Conservation (phyloP, 257 asterid species). For the Cordia subcordata region DNA sequence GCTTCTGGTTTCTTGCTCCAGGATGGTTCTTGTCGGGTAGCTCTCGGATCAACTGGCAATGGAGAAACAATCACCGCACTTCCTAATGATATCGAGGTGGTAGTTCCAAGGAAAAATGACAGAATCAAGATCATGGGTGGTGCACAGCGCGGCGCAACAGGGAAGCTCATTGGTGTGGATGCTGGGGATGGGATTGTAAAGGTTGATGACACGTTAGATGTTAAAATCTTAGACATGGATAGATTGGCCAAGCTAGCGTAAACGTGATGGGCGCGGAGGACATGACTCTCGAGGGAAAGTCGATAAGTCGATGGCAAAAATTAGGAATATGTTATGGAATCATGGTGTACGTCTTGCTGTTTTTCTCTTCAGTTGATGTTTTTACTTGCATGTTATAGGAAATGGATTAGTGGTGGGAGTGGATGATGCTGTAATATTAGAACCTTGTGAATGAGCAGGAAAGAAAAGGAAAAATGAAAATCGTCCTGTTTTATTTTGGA, state of each 20-base stretch:
- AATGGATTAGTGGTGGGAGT: too few relatives aligned
- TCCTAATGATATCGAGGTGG: constrained; percentile 61
- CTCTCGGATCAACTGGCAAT: constrained; percentile 68
- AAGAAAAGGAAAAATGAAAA: too few relatives aligned
- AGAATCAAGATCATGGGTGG: constrained; percentile 91
- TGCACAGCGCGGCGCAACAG: constrained; percentile 69
- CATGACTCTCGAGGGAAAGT: too few relatives aligned
- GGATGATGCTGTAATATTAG: too few relatives aligned
- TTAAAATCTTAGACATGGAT: constrained; percentile 75
- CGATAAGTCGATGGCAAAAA: too few relatives aligned
- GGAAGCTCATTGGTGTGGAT: constrained; percentile 86
- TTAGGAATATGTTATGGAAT: too few relatives aligned
- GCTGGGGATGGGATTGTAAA: constrained; percentile 90
- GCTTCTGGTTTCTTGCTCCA: constrained; percentile 11
- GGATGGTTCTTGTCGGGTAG: constrained; percentile 85
- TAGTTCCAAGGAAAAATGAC: constrained; percentile 69
- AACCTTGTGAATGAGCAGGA: too few relatives aligned
- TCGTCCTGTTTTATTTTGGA: too few relatives aligned
- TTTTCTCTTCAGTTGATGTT: too few relatives aligned
- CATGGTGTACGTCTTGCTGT: too few relatives aligned
- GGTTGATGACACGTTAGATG: constrained; percentile 70
- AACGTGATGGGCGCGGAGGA: too few relatives aligned
- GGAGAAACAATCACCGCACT: constrained; percentile 55
- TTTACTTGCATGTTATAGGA: too few relatives aligned
- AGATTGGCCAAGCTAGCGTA: constrained; percentile 59